Percentiles rank a stretch among this genome's conserved stretches.
Conservation (phyloP, 495 filamentous ascomycete species). For the Chaetomium tenue region DNA sequence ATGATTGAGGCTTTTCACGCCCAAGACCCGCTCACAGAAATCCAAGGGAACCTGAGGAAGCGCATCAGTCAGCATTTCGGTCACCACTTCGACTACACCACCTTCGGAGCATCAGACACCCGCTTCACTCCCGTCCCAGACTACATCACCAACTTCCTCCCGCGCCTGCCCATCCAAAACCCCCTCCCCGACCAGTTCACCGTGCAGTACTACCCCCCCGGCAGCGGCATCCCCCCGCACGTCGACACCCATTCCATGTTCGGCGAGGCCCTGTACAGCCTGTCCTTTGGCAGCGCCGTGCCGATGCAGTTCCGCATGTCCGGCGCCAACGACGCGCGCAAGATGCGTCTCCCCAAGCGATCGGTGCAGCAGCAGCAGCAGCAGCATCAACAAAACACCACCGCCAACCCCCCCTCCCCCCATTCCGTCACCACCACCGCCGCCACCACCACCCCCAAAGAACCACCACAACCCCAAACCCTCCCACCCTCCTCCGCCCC, state of each 20-base stretch:
- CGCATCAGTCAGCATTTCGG: conserved; percentile 36
- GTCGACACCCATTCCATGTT: conserved; percentile 40
- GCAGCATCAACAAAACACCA: neutral
- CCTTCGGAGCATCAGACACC: conserved; percentile 32
- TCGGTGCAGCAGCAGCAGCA: conserved; percentile 16
- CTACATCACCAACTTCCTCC: conserved; percentile 30
- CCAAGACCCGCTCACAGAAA: conserved; percentile 11
- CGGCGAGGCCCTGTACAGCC: conserved; percentile 34
- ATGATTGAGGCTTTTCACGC: conserved; percentile 35
- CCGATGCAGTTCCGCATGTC: conserved; percentile 32
- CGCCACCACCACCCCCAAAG: neutral
- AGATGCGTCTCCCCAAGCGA: conserved; percentile 35
- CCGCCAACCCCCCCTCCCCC: too few relatives aligned
- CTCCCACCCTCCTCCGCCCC: too few relatives aligned
- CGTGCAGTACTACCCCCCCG: conserved; percentile 38
- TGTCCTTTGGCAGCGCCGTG: conserved; percentile 34
- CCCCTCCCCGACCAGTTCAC: conserved; percentile 38
- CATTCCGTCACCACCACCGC: too few relatives aligned
- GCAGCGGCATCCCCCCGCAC: conserved; percentile 38
- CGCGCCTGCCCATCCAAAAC: conserved; percentile 30
- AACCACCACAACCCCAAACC: neutral
- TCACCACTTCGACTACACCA: conserved; percentile 40
- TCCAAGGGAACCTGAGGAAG: conserved; percentile 10
- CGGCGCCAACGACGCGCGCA: conserved; percentile 36
- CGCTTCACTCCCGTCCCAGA: conserved; percentile 29